These are phyloP conservation scores for Termitomyces sp. DNA, from an alignment of 768 basidiomycete species.

Conservation along the genomic window DNA sequence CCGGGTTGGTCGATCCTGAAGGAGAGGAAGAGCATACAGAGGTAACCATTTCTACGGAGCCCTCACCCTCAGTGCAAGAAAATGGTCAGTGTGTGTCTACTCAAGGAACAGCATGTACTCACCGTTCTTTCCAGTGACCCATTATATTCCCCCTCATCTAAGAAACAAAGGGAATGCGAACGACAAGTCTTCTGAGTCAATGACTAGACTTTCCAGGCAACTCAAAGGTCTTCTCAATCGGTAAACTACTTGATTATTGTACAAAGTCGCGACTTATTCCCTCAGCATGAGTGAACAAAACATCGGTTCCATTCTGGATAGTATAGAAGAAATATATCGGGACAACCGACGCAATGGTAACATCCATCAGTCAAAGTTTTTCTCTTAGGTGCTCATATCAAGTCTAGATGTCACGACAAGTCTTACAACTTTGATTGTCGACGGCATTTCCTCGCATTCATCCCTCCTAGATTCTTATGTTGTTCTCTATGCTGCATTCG, in stretches of 20 bases:
- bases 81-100: not conserved
- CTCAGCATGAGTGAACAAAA: slow-evolving; percentile 87
- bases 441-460: slow-evolving; percentile 74
- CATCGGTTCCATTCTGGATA: slow-evolving; percentile 64
- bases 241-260: slow-evolving; percentile 28
- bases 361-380: slow-evolving; percentile 5
- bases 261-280: not conserved
- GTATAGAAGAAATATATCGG: slow-evolving; percentile 73
- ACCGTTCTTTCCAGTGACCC: slow-evolving; percentile 19
- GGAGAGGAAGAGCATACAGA: slow-evolving; percentile 21
- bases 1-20: not conserved
- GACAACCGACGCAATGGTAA: slow-evolving; percentile 73
- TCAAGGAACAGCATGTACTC: not conserved
- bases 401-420: slow-evolving; percentile 73
- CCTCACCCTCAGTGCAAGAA: not conserved
- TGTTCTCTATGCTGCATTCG: slow-evolving; percentile 79
- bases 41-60: not conserved
- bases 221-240: slow-evolving; percentile 87
- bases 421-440: slow-evolving; percentile 69
- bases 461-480: slow-evolving; percentile 87
- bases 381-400: not conserved
- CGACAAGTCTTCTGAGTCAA: slow-evolving; percentile 29
- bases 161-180: slow-evolving; percentile 31
- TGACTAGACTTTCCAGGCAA: slow-evolving; percentile 61
- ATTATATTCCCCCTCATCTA: slow-evolving; percentile 82